Percentiles rank a stretch among this genome's conserved stretches.
These are phyloP conservation scores for Colletotrichum sp. DNA, from an alignment of 2,329 filamentous ascomycete species.

Conservation along the genomic window DNA sequence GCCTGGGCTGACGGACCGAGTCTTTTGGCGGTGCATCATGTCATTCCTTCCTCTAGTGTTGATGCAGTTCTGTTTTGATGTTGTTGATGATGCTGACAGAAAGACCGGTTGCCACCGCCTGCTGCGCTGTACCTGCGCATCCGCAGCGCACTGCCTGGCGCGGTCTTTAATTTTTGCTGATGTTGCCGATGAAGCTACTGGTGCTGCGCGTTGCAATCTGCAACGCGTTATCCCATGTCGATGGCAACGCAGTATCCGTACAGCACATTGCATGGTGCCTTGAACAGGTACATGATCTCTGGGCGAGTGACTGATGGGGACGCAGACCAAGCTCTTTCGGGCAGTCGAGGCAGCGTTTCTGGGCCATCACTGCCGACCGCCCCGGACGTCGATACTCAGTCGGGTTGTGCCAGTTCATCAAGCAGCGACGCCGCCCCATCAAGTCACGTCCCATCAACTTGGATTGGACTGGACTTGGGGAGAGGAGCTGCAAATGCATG, in stretches of 20 bases:
- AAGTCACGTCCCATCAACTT: conserved; percentile 7
- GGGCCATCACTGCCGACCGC: conserved; percentile 10
- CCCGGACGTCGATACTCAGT: conserved; percentile 16
- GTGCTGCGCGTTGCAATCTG: conserved; percentile 8
- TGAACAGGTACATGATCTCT: not conserved
- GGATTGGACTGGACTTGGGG: conserved; percentile 8
- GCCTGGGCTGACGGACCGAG: not conserved
- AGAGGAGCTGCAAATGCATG: conserved; percentile 5
- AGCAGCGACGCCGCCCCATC: conserved; percentile 20
- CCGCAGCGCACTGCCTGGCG: not conserved
- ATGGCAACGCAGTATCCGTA: not conserved
- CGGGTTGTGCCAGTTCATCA: conserved; percentile 19
- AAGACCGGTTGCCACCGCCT: not conserved
- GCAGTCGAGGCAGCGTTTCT: not conserved
- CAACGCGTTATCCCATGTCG: conserved; percentile 8
- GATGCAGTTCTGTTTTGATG: not conserved
- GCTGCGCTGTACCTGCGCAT: not conserved
- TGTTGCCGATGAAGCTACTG: not conserved
- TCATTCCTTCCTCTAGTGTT: not conserved
- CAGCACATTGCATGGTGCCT: not conserved
- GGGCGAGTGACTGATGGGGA: conserved; percentile 5
- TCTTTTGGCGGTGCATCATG: not conserved
- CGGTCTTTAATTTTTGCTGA: not conserved
- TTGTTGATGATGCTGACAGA: not conserved
- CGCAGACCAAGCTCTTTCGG: conserved; percentile 8